Base-by-base conservation (phyloP, 2,329 filamentous ascomycete genomes). In the Tolypocladium album region DNA sequence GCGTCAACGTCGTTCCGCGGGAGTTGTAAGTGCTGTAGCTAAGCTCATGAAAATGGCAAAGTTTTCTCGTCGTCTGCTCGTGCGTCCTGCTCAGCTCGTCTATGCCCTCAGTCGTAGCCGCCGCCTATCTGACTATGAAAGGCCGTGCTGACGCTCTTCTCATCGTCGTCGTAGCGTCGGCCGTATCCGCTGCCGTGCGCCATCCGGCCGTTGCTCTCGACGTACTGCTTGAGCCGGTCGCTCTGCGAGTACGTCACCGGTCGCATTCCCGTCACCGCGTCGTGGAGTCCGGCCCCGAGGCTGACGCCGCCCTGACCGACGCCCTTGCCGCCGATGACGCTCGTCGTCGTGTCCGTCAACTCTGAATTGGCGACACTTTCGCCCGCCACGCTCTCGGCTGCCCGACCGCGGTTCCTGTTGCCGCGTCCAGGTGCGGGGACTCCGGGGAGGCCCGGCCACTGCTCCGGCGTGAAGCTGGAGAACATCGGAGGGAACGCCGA, bases 311-410 rank as follows among this genome's bases (percentile, higher is more conserved):
- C 93, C 71, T 94, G 89, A 12, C 86, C 87, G 57, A 89, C 82
- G 34, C 88, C 86, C 70, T 88, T 90, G 61, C 86, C 88, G 45
- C 85, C 89, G 61, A 92, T 84, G 53, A 92, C 83, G 70, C 89
- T 93, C 63, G 87, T 83, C 38, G 88, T 92, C 50, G 89, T 83
- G 71, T 97, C 92, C 0, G 93, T 92, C 67, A 87, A 87, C 74
- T 97, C 93, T 20, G 90, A 96, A 63, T 90, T 93, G 58, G 92
- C 92, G 52, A 96, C 88, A 59, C 91, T 96, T 71, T 97, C 93
- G 50, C 93, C 93, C 50, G 93, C 90, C 66, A 97, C 80, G 68
- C 92, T 96, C 73, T 88, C 85, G 6, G 88, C 79, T 17, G 84
- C 85, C 59, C 86, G 83, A 34, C 83, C 85, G 64, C 88, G 86